Evolutionary conservation across 1,284 basidiomycete species (phyloP), one percentile per base, ranked within the genome.

Genomic region (Apiotrichum laibachii): DNA sequence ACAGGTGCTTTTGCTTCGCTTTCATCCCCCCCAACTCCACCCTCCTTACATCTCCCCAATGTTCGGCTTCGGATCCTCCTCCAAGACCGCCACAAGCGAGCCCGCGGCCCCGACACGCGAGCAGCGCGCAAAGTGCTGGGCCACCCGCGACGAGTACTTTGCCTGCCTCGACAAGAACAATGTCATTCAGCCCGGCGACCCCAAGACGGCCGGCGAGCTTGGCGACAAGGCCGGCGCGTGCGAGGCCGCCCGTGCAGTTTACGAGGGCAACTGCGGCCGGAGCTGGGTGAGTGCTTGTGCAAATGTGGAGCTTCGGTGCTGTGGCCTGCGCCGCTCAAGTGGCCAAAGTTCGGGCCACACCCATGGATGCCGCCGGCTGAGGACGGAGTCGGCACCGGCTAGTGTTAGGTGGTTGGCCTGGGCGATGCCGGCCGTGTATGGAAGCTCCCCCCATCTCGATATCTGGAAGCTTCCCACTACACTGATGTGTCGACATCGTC

Each of bases 61-160:
- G 42, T 56, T 61, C 50, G 56, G 51, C 35, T 50, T 53, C 45
- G 49, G 55, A 18, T 48, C 56, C 42, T 53, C 56, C 19, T 34
- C 47, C n/a, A 35, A 31, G 15, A 19, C 52, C 22, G 11, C 44
- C 16, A 18, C 34, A 19, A 16, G 45, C 26, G 45, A 53, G 34
- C 40, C 50, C 35, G 59, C 65, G 33, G 78, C 79, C 10, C 79
- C 78, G 5, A 72, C 68, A 26, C 68, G 79, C 35, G 72, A 74
- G 59, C 72, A 77, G 58, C 70, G 80, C 2, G 57, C 70, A 49
- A 62, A 68, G 52, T 80, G 80, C 69, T 80, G 80, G 80, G 56
- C 59, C 6, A 61, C 69, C 5, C 72, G 80, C 34, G 80, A 80
- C 63, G 67, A 66, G 22, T 80, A 77, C 65, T 80, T 79, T 57